Percentiles rank a stretch among this genome's conserved stretches.
phyloP scores from a whole-genome alignment of 352 stramenopile species.

The Globisporangium okanoganense region DNA sequence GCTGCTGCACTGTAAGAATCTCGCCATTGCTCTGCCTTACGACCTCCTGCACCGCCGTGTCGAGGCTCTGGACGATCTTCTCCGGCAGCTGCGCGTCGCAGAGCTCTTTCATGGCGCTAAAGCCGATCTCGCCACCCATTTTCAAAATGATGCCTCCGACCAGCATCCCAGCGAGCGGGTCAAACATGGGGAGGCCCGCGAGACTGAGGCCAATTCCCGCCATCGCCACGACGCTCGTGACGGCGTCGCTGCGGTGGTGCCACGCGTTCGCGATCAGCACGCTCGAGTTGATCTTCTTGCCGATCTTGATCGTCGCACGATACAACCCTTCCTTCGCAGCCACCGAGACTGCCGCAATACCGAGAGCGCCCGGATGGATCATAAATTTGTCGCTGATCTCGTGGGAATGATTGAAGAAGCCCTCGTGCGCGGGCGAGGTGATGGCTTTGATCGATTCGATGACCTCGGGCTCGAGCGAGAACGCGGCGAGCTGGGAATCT shows the following conservation, averaged over 20 bases:
- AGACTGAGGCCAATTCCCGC: conserved; percentile 61
- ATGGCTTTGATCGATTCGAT: conserved; percentile 35
- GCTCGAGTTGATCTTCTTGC: conserved; percentile 85
- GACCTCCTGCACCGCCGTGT: conserved; percentile 32
- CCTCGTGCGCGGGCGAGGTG: not conserved
- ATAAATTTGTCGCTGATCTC: conserved; percentile 12
- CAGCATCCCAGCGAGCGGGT: conserved; percentile 62
- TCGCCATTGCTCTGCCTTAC: conserved; percentile 36
- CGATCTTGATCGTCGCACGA: conserved; percentile 89
- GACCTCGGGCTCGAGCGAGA: conserved; percentile 8
- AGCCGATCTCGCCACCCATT: conserved; percentile 71
- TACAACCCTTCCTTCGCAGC: conserved; percentile 91
- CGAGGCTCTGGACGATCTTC: conserved; percentile 31
- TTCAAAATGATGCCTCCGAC: conserved; percentile 77
- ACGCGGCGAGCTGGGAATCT: conserved; percentile 5
- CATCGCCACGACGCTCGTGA: conserved; percentile 79
- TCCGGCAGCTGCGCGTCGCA: conserved; percentile 55
- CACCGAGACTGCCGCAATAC: conserved; percentile 86
- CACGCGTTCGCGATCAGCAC: conserved; percentile 96
- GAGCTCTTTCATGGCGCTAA: conserved; percentile 50
- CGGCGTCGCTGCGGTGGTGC: conserved; percentile 88
- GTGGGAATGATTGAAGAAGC: conserved; percentile 11
- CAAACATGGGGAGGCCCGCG: conserved; percentile 54
- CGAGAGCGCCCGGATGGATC: conserved; percentile 65
- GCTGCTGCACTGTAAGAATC: conserved; percentile 36